These are phyloP conservation scores for Colletotrichum musicola DNA, from an alignment of 2,329 filamentous ascomycete genomes.

Conservation along the genomic window DNA sequence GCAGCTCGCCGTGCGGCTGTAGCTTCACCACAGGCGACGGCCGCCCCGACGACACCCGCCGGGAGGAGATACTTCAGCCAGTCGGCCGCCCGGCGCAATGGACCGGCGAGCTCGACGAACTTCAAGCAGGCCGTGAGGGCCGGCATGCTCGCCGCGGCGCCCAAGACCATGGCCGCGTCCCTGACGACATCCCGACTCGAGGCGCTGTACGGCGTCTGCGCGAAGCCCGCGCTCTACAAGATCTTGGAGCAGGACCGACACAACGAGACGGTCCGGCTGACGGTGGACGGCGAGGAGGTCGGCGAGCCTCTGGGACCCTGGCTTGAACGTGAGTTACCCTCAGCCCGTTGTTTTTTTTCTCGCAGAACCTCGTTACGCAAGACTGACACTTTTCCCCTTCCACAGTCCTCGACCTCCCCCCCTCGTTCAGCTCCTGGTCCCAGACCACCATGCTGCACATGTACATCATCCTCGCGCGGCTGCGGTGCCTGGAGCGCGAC, in stretches of 20 bases:
- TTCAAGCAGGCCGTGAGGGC: conserved; percentile 34
- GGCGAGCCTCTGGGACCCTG: conserved; percentile 82
- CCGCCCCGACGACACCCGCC: conserved; percentile 13
- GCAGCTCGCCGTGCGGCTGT: conserved; percentile 10
- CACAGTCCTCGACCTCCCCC: conserved; percentile 80
- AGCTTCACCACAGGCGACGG: conserved; percentile 12
- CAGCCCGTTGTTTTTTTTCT: not conserved
- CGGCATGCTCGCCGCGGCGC: conserved; percentile 32
- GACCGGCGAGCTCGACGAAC: not conserved
- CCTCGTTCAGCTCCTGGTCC: conserved; percentile 95
- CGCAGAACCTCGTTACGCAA: not conserved
- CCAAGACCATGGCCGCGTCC: conserved; percentile 35
- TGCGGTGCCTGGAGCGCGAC: conserved; percentile 81
- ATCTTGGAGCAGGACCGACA: conserved; percentile 77
- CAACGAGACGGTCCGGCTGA: conserved; percentile 75
- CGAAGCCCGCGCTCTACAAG: conserved; percentile 79
- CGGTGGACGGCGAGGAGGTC: conserved; percentile 84
- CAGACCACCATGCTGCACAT: conserved; percentile 97
- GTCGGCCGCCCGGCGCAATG: conserved; percentile 46
- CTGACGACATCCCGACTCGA: conserved; percentile 55
- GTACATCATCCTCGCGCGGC: conserved; percentile 87
- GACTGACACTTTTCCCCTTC: not conserved
- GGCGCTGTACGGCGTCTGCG: conserved; percentile 81
- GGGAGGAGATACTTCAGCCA: conserved; percentile 52
- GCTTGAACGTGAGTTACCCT: conserved; percentile 77